Percentiles rank a stretch among this genome's conserved stretches.
These are phyloP conservation scores for Cinchona pubescens DNA, from an alignment of 257 asterid genomes.

Conservation along the genomic window DNA sequence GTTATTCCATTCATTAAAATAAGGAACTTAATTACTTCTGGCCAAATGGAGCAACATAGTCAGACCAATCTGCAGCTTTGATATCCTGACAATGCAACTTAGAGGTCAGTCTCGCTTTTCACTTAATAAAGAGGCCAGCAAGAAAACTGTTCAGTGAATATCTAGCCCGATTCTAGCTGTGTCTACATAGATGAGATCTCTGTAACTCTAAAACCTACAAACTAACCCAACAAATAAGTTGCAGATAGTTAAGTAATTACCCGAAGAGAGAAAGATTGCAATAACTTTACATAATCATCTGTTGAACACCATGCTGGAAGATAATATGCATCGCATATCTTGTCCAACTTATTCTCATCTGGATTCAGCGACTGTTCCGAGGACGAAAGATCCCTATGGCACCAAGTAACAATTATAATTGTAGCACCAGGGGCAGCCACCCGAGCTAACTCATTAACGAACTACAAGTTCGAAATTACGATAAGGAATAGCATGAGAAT, in stretches of 20 bases:
- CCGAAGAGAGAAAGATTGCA: slow-evolving; percentile 70
- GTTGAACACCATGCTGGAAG: slow-evolving; percentile 96
- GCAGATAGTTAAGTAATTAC: slow-evolving; percentile 28
- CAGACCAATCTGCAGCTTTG: slow-evolving; percentile 83
- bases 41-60: slow-evolving; percentile 95
- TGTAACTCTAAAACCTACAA: neutral
- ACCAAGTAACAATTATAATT: slow-evolving; percentile 93
- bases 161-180: neutral
- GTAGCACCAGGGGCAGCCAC: slow-evolving; percentile 95
- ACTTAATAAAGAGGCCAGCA: neutral
- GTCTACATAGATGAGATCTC: neutral
- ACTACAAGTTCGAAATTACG: slow-evolving; percentile 35
- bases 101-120: neutral
- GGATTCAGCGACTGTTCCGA: slow-evolving; percentile 55
- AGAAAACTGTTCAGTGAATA: neutral
- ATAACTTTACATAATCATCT: slow-evolving; percentile 70
- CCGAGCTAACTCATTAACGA: slow-evolving; percentile 81
- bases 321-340: slow-evolving; percentile 69
- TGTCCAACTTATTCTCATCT: slow-evolving; percentile 60
- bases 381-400: slow-evolving; percentile 89
- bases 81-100: slow-evolving; percentile 54
- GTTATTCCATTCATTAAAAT: slow-evolving; percentile 80
- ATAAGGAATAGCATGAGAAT: neutral
- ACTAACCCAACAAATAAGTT: neutral
- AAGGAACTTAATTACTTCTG: slow-evolving; percentile 88